Evolutionary conservation across 176 grass and related monocot genomes (phyloP).

Genomic region (Zea luxurians): DNA sequence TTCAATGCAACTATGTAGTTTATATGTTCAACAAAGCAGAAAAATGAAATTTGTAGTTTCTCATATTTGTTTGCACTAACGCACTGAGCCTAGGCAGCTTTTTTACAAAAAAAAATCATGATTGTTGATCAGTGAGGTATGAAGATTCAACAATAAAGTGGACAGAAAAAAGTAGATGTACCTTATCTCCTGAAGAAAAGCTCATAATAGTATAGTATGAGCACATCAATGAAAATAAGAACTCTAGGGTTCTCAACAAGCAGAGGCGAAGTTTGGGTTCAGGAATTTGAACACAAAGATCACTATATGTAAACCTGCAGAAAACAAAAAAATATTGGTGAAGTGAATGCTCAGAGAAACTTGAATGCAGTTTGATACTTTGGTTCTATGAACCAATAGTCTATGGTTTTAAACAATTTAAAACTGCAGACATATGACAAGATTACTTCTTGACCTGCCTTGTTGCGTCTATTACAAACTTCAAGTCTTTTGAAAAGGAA

Average conservation of each 20-base stretch:
- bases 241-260: slow-evolving; percentile 88
- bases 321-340: slow-evolving; percentile 33
- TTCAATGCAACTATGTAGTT: neutral
- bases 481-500: neutral
- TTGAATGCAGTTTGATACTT: slow-evolving; percentile 4
- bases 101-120: neutral
- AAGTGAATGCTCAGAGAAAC: slow-evolving; percentile 27
- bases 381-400: neutral
- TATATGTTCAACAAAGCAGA: slow-evolving; percentile 28
- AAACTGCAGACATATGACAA: neutral
- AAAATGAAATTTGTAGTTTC: slow-evolving; percentile 23
- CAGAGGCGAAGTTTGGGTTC: slow-evolving; percentile 89
- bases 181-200: slow-evolving; percentile 69
- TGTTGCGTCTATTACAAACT: neutral
- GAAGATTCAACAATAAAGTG: slow-evolving; percentile 28
- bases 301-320: slow-evolving; percentile 96
- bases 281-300: slow-evolving; percentile 92
- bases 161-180: slow-evolving; percentile 26
- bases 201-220: slow-evolving; percentile 95
- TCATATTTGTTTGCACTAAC: slow-evolving; percentile 33
- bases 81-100: neutral
- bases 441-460: neutral
- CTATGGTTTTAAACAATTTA: neutral
- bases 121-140: slow-evolving; percentile 12
- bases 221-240: slow-evolving; percentile 81